Base-by-base conservation (phyloP, 1,284 basidiomycete species). In the Malassezia globosa region DNA sequence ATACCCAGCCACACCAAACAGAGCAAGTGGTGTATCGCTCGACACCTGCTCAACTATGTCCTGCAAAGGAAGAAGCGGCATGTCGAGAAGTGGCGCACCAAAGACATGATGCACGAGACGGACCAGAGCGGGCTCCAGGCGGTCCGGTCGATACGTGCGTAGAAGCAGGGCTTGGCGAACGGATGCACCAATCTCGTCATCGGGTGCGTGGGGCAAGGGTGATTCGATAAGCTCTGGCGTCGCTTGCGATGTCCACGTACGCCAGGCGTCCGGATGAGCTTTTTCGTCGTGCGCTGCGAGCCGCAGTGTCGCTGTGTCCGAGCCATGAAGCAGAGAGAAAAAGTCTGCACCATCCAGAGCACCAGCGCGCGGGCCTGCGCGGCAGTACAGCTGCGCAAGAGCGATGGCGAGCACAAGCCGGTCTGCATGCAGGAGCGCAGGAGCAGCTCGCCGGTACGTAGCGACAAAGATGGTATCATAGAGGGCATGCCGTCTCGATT, bases 391-490 rank as follows among this genome's bases (percentile, higher is more conserved):
- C 70, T 92, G 89, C 0, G 87, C 85, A 16, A 99, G 78, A 18
- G 89, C 79, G 18, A 92, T 82, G 0, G 87, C 88, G 22, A 96
- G 80, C 77, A 94, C 84, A 51, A 94, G 78, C 59, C 92, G 84
- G 66, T 99, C 94, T 16, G 82, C 80, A 71, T 97, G 86, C 21
- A 96, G 78, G 24, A 99, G 75, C 1, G 90, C 85, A 27, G 90
- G 81, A 16, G 89, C 87, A 0, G 92, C 90, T 41, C 94, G 80
- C 71, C 81, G 82, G 75, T 85, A 96, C 18, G 89, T 82, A 27
- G 86, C 78, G 27, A 89, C 74, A 81, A 97, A 97, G 11, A 99
- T 78, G 63, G 95, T 89, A 51, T 83, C 82, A 48, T 87, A 76
- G n/a, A 99, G 76, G 45, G 92, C 85, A 23, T 82, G 79, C 16